These are phyloP conservation scores for Sclerospora graminicola DNA, from an alignment of 352 stramenopile species.

Conservation along the genomic window DNA sequence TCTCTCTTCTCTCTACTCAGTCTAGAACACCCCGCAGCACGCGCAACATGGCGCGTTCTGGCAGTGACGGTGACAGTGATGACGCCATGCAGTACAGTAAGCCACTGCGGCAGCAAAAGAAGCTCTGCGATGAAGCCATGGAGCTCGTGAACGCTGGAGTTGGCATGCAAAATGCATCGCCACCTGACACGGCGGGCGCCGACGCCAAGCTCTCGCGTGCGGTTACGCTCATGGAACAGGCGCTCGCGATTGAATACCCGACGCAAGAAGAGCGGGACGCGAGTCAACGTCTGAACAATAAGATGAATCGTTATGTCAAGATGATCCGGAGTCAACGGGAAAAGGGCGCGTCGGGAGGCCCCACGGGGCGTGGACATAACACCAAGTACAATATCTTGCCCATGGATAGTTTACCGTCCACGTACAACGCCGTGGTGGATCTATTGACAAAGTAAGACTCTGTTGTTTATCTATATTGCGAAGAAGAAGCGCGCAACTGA, in stretches of 20 bases:
- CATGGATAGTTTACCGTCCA: conserved; percentile 46
- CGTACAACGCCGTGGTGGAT: conserved; percentile 54
- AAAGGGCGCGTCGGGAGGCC: conserved; percentile 26
- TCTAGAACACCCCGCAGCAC: conserved; percentile 21
- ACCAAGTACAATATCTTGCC: conserved; percentile 70
- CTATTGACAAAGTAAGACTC: conserved; percentile 38
- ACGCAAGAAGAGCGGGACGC: conserved; percentile 64
- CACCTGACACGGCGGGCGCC: conserved; percentile 36
- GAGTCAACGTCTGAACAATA: conserved; percentile 62
- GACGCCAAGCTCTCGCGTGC: conserved; percentile 61
- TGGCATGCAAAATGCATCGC: conserved; percentile 60
- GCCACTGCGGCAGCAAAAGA: conserved; percentile 57
- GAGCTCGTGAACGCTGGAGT: conserved; percentile 73
- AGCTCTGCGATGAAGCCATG: conserved; percentile 75
- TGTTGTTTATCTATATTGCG: not conserved
- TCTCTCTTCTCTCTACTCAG: conserved; percentile 18
- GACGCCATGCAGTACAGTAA: conserved; percentile 48
- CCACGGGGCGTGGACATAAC: conserved; percentile 18
- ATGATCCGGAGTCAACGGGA: conserved; percentile 79
- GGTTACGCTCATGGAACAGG: conserved; percentile 66
- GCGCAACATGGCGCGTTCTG: conserved; percentile 34
- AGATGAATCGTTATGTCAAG: conserved; percentile 83
- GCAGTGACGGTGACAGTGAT: conserved; percentile 50
- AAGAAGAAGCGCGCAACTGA: conserved; percentile 2
- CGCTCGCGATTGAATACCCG: conserved; percentile 65